Evolutionary conservation across 352 stramenopile genomes (phyloP).

Genomic region (Phytophthora pisi): DNA sequence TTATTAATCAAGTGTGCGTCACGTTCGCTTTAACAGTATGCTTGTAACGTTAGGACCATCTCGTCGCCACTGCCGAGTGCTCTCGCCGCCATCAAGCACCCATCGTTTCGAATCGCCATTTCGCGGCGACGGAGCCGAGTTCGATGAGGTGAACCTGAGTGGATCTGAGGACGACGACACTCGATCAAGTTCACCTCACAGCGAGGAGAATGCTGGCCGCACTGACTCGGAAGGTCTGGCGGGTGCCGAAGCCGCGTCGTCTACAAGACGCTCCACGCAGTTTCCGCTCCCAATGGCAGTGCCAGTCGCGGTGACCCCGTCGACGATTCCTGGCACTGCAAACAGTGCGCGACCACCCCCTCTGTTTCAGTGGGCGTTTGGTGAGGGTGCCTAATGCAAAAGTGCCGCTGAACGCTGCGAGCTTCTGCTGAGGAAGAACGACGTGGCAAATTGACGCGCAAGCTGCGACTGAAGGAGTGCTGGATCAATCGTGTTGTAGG

Average conservation of each 20-base stretch:
- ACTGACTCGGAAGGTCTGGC: not conserved
- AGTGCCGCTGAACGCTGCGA: not conserved
- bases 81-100: not conserved
- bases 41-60: not conserved
- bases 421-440: not conserved
- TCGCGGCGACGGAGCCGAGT: not conserved
- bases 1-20: too few species aligned
- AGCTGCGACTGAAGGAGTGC: too few species aligned
- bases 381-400: not conserved
- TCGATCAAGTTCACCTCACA: not conserved
- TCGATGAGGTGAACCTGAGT: slow-evolving; percentile 13
- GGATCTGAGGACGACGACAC: slow-evolving; percentile 5
- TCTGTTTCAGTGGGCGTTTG: slow-evolving; percentile 6
- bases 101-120: not conserved
- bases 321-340: not conserved
- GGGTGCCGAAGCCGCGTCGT: not conserved
- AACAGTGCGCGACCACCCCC: not conserved
- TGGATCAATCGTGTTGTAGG: not conserved
- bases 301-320: not conserved
- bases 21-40: not conserved
- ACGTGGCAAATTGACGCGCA: not conserved
- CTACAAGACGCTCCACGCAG: not conserved
- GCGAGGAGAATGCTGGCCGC: not conserved
- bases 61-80: not conserved
- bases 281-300: slow-evolving; percentile 18